Evolutionary conservation across 306 rosid species (phyloP).

Genomic region (Prunus kanzakura): DNA sequence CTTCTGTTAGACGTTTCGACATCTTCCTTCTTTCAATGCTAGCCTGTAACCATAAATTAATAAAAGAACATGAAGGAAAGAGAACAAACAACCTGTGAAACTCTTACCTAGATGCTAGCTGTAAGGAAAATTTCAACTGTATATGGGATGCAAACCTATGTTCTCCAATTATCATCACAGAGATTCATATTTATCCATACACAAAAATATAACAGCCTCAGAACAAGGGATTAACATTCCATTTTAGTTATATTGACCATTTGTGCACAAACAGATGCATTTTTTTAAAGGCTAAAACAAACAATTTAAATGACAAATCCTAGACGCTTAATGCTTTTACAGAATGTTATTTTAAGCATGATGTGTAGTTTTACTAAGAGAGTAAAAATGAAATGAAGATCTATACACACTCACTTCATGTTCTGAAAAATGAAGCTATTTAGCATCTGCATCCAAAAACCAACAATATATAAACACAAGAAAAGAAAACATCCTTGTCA

Average conservation of each 20-base stretch:
- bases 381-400: not conserved
- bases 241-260: not conserved
- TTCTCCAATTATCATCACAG: not conserved
- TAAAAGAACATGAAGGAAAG: conserved; percentile 11
- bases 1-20: conserved; percentile 84
- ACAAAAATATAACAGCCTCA: not conserved
- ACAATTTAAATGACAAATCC: not conserved
- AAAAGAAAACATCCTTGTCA: not conserved
- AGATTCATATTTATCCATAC: not conserved
- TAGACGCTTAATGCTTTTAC: not conserved
- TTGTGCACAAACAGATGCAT: not conserved
- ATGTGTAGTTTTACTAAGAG: not conserved
- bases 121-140: not conserved
- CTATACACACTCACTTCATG: not conserved
- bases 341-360: not conserved
- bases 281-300: not conserved
- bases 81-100: conserved; percentile 6
- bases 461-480: not conserved
- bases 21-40: conserved; percentile 91
- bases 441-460: not conserved
- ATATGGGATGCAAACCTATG: not conserved
- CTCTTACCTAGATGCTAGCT: not conserved
- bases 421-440: not conserved
- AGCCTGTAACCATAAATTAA: conserved; percentile 40
- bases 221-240: not conserved